Base-by-base conservation (phyloP, 2,329 filamentous ascomycete genomes). In the Gremmenia infestans region DNA sequence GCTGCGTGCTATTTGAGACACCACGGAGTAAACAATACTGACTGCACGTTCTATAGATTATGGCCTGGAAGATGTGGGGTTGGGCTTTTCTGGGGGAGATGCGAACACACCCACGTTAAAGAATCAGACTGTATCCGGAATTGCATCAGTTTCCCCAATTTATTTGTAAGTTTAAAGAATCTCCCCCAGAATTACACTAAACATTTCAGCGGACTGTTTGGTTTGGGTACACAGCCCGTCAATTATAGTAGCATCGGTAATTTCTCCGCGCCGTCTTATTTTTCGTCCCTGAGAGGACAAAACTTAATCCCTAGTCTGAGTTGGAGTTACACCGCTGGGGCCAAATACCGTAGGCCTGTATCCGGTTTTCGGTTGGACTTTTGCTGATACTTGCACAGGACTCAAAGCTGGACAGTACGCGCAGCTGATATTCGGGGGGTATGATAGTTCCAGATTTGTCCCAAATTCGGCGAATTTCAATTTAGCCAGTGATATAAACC, bases 291-390 rank as follows among this genome's bases (percentile, higher is more conserved):
- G 4, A 71, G 70, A 59, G 65, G 69, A 6, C 60, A 72, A 17
- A 63, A 67, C 1, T 54, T 67, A 11, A 73, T 74, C 23, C 72
- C 72, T 11, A 73, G 72, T 52, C 50, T 73, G 15, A 73, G 70
- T 55, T 75, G 72, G 72, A 73, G 72, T 53, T 91, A 85, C 68
- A 90, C 88, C 5, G 87, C 87, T 40, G 88, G 88, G 12, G 86
- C 86, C 19, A 79, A 80, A 58, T 90, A 91, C 66, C 71, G 72
- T 72, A 63, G 60, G 68, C 5, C 43, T 35, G 28, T 32, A 5
- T 14, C 7, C 23, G 4, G 3, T 28, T 36, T 32, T 4, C 2
- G 17, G 5, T 14, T 36, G n/a, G 28, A 56, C 32, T 8, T 46
- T 54, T 7, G 50, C 47, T 28, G 14, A 45, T 37, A 17, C 23